Percentiles rank a stretch among this genome's conserved stretches.
Conservation (phyloP, 306 rosid genomes). For the Castanea sativa region DNA sequence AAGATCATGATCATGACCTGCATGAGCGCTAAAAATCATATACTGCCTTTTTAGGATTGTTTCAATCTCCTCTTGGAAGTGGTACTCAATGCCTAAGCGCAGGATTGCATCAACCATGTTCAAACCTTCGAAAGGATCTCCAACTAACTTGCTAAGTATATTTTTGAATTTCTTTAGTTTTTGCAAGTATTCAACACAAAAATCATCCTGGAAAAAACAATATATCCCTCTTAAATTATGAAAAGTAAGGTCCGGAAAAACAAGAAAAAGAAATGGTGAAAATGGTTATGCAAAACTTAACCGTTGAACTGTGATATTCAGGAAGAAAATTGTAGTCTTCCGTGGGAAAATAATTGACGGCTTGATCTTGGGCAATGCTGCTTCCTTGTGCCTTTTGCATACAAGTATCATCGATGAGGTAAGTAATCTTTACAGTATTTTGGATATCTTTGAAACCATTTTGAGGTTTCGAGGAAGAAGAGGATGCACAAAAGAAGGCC, state of each 20-base stretch:
- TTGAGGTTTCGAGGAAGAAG: not conserved
- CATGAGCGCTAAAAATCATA: not conserved
- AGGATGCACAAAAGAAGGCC: not conserved
- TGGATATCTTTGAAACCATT: not conserved
- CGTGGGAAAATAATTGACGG: no score
- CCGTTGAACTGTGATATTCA: no score
- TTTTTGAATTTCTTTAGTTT: not conserved
- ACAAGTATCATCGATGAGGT: not conserved
- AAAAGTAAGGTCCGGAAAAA: no score
- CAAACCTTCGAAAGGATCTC: conserved; percentile 21
- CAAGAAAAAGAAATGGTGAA: no score
- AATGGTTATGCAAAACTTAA: no score
- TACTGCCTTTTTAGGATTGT: conserved; percentile 20
- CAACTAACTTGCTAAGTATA: conserved; percentile 1
- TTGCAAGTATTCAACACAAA: not conserved
- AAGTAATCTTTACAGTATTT: not conserved
- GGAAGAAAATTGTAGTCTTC: no score
- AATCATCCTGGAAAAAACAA: no score
- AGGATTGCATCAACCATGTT: conserved; percentile 35
- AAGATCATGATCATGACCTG: conserved; percentile 1
- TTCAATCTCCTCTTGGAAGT: conserved; percentile 28
- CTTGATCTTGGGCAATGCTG: not conserved
- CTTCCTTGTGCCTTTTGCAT: not conserved
- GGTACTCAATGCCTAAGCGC: conserved; percentile 33
- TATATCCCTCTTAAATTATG: no score